Evolutionary conservation across 2,329 filamentous ascomycete genomes (phyloP).

Genomic region (Hymenoscyphus salicellus): DNA sequence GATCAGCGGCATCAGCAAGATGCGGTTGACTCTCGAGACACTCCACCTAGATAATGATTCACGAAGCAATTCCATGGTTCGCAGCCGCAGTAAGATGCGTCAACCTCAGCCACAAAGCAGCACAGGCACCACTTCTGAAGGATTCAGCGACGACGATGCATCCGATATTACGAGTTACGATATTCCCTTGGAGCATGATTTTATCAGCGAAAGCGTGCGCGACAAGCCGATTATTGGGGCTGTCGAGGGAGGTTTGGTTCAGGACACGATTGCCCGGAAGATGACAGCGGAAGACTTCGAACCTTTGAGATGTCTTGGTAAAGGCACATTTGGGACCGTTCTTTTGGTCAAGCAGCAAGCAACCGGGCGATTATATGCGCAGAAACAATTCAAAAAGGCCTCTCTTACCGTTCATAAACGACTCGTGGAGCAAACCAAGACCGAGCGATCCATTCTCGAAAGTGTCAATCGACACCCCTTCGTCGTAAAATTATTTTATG

Average conservation of each 20-base stretch:
- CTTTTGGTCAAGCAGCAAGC: conserved; percentile 84
- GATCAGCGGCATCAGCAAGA: conserved; percentile 72
- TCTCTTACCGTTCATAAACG: conserved; percentile 94
- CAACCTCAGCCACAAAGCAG: conserved; percentile 52
- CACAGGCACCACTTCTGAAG: conserved; percentile 33
- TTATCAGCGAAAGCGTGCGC: conserved; percentile 65
- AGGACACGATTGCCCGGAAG: conserved; percentile 58
- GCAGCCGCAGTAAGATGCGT: conserved; percentile 54
- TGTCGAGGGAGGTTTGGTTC: conserved; percentile 53
- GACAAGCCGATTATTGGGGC: conserved; percentile 40
- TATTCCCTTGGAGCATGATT: conserved; percentile 79
- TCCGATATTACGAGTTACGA: conserved; percentile 83
- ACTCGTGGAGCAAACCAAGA: conserved; percentile 95
- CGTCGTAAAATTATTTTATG: conserved; percentile 96
- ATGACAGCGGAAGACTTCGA: conserved; percentile 92
- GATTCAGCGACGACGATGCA: conserved; percentile 55
- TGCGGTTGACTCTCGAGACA: conserved; percentile 78
- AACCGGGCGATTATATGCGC: conserved; percentile 87
- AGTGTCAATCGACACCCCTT: conserved; percentile 96
- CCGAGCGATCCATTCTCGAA: conserved; percentile 90
- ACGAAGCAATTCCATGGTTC: conserved; percentile 55
- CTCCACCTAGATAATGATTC: conserved; percentile 61
- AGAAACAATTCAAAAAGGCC: conserved; percentile 98
- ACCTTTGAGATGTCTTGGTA: conserved; percentile 85
- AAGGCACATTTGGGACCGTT: conserved; percentile 94